Conservation (phyloP, 1,284 basidiomycete genomes). For the Grifola frondosa region DNA sequence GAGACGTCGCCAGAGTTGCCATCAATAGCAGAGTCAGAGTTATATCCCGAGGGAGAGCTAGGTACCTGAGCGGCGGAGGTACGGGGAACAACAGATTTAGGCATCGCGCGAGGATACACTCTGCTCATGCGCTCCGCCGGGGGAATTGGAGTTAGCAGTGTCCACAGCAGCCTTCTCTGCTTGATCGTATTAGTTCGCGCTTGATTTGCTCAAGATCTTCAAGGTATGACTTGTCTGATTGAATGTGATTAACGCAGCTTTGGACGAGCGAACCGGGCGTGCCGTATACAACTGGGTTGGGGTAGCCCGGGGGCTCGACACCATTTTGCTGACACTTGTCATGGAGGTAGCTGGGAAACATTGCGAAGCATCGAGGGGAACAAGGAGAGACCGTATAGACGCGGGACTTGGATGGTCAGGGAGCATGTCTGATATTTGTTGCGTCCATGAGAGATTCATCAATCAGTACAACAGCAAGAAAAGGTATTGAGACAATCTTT, state of each 20-base stretch:
- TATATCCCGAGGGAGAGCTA: constrained; percentile 1
- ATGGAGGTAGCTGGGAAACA: constrained; percentile 67
- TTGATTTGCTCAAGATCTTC: constrained; percentile 33
- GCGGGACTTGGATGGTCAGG: constrained; percentile 32
- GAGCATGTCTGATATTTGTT: constrained; percentile 33
- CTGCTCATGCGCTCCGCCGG: constrained; percentile 8
- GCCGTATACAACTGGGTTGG: constrained; percentile 72
- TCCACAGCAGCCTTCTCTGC: constrained; percentile 38
- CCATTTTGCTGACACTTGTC: constrained; percentile 66
- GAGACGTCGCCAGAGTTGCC: constrained; percentile 7
- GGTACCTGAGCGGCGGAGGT: not conserved
- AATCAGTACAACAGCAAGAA: not conserved
- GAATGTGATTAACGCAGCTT: constrained; percentile 50
- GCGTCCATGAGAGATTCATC: constrained; percentile 37
- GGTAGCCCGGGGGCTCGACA: constrained; percentile 62
- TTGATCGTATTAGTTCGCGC: constrained; percentile 38
- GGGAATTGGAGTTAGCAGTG: constrained; percentile 21
- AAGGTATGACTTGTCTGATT: constrained; percentile 40
- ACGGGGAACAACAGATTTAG: not conserved
- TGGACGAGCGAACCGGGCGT: constrained; percentile 73
- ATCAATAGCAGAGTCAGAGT: constrained; percentile 5
- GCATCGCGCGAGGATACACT: constrained; percentile 7
- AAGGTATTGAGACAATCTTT: no score
- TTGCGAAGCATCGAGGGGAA: constrained; percentile 44
- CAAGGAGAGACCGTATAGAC: constrained; percentile 37